These are phyloP conservation scores for Neofusicoccum cordaticola DNA, from an alignment of 2,329 filamentous ascomycete species.

Conservation along the genomic window DNA sequence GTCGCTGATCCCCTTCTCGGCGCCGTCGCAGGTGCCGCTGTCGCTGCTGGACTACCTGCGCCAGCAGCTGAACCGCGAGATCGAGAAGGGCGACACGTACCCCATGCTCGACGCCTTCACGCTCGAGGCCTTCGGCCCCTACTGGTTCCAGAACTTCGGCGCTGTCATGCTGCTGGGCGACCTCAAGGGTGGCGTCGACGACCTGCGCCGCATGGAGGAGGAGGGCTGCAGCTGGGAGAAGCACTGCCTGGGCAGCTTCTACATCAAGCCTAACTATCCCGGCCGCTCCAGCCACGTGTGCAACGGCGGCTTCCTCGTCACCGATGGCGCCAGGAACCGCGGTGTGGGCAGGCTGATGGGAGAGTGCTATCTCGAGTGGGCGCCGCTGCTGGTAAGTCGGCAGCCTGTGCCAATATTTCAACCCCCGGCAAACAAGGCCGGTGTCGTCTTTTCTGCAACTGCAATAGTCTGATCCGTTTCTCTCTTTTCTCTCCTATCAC, in stretches of 20 bases:
- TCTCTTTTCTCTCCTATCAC: neutral
- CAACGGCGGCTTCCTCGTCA: constrained; percentile 57
- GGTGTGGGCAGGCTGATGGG: constrained; percentile 53
- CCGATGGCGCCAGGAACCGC: constrained; percentile 46
- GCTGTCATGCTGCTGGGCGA: constrained; percentile 83
- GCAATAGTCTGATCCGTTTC: neutral
- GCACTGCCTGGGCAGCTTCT: constrained; percentile 84
- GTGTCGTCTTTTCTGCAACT: neutral
- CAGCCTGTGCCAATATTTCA: neutral
- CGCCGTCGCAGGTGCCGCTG: constrained; percentile 70
- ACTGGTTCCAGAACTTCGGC: constrained; percentile 90
- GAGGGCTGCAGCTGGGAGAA: constrained; percentile 67
- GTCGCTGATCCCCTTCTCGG: constrained; percentile 78
- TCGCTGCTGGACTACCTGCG: constrained; percentile 74
- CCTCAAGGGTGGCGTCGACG: constrained; percentile 51
- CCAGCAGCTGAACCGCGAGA: constrained; percentile 83
- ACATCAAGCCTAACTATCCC: constrained; percentile 91
- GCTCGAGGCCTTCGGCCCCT: constrained; percentile 70
- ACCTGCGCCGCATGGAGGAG: constrained; percentile 46
- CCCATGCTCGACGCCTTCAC: constrained; percentile 78
- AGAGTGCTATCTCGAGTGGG: constrained; percentile 52
- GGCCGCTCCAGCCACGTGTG: constrained; percentile 87
- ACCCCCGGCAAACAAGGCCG: neutral
- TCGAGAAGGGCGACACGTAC: constrained; percentile 88
- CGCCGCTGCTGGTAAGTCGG: constrained; percentile 47